Evolutionary conservation across 2,329 filamentous ascomycete species (phyloP).

Genomic region (Trichoderma pleuroti): DNA sequence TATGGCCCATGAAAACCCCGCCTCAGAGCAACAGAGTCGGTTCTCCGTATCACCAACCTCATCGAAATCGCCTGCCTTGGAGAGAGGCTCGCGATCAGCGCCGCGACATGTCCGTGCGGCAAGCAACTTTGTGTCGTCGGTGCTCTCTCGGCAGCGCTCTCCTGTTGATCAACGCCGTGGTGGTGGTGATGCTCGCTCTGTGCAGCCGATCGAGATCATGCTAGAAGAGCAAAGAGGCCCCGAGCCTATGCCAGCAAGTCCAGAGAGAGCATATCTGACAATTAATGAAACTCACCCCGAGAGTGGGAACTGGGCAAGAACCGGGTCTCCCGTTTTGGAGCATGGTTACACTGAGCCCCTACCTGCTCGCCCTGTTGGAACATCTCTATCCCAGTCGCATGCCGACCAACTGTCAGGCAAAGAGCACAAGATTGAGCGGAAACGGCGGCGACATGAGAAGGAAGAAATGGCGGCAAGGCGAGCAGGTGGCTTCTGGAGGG

Average conservation of each 20-base stretch:
- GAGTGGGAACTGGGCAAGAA: neutral
- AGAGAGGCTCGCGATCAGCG: neutral
- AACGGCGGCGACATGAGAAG: slow-evolving; percentile 58
- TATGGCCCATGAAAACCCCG: neutral
- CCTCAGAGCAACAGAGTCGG: slow-evolving; percentile 13
- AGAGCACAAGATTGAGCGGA: slow-evolving; percentile 47
- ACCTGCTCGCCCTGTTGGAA: slow-evolving; percentile 44
- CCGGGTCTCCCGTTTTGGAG: neutral
- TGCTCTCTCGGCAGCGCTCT: slow-evolving; percentile 11
- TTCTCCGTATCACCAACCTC: slow-evolving; percentile 18
- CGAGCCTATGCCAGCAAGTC: neutral
- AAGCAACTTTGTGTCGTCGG: slow-evolving; percentile 3
- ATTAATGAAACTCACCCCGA: neutral
- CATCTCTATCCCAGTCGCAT: slow-evolving; percentile 45
- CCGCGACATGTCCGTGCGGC: neutral
- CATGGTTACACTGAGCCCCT: slow-evolving; percentile 26
- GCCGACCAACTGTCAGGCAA: slow-evolving; percentile 39
- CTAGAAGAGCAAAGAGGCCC: neutral
- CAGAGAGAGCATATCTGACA: slow-evolving; percentile 7
- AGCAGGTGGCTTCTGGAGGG: slow-evolving; percentile 61
- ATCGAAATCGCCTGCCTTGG: neutral
- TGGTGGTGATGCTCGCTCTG: neutral
- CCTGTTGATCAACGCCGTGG: slow-evolving; percentile 6
- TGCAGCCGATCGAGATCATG: slow-evolving; percentile 6
- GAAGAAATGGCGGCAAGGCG: slow-evolving; percentile 60